A percentile compares a stretch with the other conserved stretches of the same genome.
Conservation (phyloP, 768 basidiomycete genomes). For the Leucosporidium creatinivorum region DNA sequence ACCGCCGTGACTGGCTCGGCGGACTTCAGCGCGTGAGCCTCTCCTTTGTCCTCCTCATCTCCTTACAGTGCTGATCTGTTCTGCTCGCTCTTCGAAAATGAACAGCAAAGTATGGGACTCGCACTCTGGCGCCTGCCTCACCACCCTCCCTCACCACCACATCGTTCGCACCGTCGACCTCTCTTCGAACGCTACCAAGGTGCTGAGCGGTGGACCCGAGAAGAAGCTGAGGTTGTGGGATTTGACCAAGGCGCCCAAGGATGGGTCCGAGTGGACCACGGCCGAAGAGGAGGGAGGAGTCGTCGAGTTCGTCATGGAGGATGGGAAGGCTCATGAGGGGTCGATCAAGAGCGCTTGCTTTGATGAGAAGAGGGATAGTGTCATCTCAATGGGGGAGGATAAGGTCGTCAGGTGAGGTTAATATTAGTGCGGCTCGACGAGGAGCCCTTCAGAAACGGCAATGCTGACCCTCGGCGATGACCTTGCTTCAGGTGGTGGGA, state of each 20-base stretch:
- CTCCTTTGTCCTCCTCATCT: background rate
- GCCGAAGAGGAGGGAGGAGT: background rate
- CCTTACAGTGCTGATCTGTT: constrained; percentile 10
- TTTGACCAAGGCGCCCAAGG: constrained; percentile 54
- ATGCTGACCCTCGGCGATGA: background rate
- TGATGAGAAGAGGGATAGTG: constrained; percentile 62
- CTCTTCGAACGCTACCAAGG: constrained; percentile 59
- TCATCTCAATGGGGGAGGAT: constrained; percentile 84
- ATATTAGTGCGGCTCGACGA: background rate
- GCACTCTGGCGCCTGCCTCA: constrained; percentile 59
- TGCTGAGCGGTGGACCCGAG: constrained; percentile 90
- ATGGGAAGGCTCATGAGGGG: constrained; percentile 66
- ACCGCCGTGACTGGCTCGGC: constrained; percentile 88
- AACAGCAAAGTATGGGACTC: constrained; percentile 30
- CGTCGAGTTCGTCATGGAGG: constrained; percentile 47
- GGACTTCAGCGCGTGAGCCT: constrained; percentile 88
- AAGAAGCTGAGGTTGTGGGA: constrained; percentile 96
- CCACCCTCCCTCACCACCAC: constrained; percentile 97
- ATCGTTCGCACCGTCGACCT: constrained; percentile 93
- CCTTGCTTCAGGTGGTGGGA: constrained; percentile 83
- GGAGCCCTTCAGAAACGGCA: background rate
- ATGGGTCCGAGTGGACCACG: constrained; percentile 2
- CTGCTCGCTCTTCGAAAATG: constrained; percentile 1
- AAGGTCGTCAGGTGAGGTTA: constrained; percentile 69
- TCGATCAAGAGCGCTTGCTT: constrained; percentile 88